phyloP scores from a whole-genome alignment of 345 rosid genomes.

The Odontarrhena argentea region DNA sequence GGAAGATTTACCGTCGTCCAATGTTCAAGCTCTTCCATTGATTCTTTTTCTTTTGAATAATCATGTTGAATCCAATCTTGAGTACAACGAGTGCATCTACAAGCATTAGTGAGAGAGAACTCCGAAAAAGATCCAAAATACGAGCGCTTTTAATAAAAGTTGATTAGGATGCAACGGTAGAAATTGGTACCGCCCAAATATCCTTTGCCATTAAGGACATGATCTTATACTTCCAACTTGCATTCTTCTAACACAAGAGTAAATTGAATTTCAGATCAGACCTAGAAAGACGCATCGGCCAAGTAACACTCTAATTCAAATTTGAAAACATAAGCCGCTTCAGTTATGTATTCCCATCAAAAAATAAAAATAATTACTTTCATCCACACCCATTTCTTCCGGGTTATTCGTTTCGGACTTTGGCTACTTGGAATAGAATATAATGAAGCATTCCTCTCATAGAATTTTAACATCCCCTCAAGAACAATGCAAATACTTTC shows the following conservation, averaged over 20 bases:
- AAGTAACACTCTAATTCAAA: neutral
- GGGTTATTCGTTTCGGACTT: too few relatives aligned
- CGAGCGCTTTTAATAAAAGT: conserved; percentile 15
- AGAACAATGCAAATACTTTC: too few relatives aligned
- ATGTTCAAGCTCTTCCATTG: too few relatives aligned
- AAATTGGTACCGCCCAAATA: neutral
- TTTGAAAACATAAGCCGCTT: neutral
- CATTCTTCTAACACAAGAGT: neutral
- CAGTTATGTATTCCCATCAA: neutral
- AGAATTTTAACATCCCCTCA: too few relatives aligned
- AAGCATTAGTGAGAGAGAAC: conserved; percentile 3
- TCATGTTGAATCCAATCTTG: conserved; percentile 1
- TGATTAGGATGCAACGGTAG: neutral
- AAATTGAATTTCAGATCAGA: neutral
- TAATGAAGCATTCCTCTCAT: too few relatives aligned
- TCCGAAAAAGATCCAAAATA: neutral
- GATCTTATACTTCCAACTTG: neutral
- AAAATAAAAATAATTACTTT: neutral
- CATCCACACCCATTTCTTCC: too few relatives aligned
- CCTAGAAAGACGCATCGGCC: neutral
- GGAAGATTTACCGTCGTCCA: too few relatives aligned
- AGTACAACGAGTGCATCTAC: conserved; percentile 9
- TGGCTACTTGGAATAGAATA: too few relatives aligned
- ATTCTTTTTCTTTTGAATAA: neutral
- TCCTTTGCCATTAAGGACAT: conserved; percentile 9